Conservation (phyloP, 2,329 filamentous ascomycete species). For the Colletotrichum truncatum region DNA sequence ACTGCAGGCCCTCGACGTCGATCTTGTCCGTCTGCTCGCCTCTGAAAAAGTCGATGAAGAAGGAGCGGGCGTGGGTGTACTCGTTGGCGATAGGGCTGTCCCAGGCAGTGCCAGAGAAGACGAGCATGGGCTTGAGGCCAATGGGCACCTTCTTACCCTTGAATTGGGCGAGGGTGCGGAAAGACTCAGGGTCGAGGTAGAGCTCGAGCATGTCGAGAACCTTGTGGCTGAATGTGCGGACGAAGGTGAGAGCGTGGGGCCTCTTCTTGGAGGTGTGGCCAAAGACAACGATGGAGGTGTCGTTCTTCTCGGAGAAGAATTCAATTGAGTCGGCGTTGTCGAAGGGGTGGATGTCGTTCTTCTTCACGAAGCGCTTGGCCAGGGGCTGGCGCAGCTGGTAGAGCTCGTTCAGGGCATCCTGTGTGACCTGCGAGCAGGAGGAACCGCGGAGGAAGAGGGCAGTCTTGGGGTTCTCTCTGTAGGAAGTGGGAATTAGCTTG, state of each 20-base stretch:
- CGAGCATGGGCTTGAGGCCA: conserved; percentile 86
- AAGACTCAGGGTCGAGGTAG: conserved; percentile 78
- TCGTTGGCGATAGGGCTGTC: conserved; percentile 82
- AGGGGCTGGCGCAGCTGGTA: conserved; percentile 85
- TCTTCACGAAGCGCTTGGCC: conserved; percentile 93
- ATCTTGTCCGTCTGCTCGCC: conserved; percentile 79
- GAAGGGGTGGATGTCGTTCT: conserved; percentile 95
- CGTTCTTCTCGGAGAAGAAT: conserved; percentile 97
- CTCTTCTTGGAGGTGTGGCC: conserved; percentile 92
- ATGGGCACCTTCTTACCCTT: conserved; percentile 79
- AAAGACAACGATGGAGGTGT: conserved; percentile 86
- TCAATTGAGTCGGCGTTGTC: conserved; percentile 88
- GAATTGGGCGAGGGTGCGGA: conserved; percentile 77
- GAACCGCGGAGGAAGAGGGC: conserved; percentile 91
- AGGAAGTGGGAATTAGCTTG: background rate
- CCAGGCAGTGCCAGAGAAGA: conserved; percentile 91
- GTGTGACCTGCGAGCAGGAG: conserved; percentile 81
- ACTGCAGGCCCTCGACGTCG: conserved; percentile 94
- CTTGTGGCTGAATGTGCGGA: conserved; percentile 85
- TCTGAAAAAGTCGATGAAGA: conserved; percentile 92
- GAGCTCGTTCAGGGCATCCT: conserved; percentile 87
- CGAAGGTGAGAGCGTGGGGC: conserved; percentile 87
- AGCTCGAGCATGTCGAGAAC: conserved; percentile 96
- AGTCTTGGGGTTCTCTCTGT: conserved; percentile 83
- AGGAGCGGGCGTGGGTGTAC: conserved; percentile 86